phyloP scores from a whole-genome alignment of 2,329 filamentous ascomycete genomes.

The Blastomyces emzantsi region DNA sequence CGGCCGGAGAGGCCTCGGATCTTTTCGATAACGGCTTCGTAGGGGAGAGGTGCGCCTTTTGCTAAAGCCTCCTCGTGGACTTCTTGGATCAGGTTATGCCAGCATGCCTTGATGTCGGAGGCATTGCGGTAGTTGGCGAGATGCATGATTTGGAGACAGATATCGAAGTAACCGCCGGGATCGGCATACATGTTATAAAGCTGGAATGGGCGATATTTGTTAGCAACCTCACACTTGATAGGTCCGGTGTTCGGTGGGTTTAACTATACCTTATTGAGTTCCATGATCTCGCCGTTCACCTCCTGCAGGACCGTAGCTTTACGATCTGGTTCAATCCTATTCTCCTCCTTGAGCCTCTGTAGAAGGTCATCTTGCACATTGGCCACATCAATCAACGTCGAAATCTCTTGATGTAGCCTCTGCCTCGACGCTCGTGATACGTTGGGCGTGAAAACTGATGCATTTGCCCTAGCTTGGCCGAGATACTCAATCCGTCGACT shows the following conservation, averaged over 20 bases:
- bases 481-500: slow-evolving; percentile 83
- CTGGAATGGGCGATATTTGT: slow-evolving; percentile 36
- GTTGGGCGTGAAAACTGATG: slow-evolving; percentile 69
- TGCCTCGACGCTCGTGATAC: slow-evolving; percentile 74
- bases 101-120: slow-evolving; percentile 73
- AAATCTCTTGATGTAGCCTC: slow-evolving; percentile 72
- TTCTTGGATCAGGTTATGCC: slow-evolving; percentile 70
- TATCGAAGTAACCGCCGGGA: slow-evolving; percentile 83
- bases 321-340: slow-evolving; percentile 56
- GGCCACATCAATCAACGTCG: slow-evolving; percentile 79
- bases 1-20: slow-evolving; percentile 50
- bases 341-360: slow-evolving; percentile 64
- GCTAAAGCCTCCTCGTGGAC: slow-evolving; percentile 51
- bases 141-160: slow-evolving; percentile 88
- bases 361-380: slow-evolving; percentile 92
- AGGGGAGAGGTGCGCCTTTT: slow-evolving; percentile 35
- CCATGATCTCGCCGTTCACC: slow-evolving; percentile 69
- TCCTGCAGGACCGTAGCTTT: slow-evolving; percentile 55
- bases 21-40: slow-evolving; percentile 44
- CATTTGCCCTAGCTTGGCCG: slow-evolving; percentile 83
- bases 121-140: slow-evolving; percentile 84
- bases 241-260: slow-evolving; percentile 10
- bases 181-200: slow-evolving; percentile 93
- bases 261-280: slow-evolving; percentile 61
- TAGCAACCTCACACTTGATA: slow-evolving; percentile 9